Evolutionary conservation across 768 basidiomycete species (phyloP), one percentile per base, ranked within the genome.

Genomic region (Chalciporus pseudorubinellus): DNA sequence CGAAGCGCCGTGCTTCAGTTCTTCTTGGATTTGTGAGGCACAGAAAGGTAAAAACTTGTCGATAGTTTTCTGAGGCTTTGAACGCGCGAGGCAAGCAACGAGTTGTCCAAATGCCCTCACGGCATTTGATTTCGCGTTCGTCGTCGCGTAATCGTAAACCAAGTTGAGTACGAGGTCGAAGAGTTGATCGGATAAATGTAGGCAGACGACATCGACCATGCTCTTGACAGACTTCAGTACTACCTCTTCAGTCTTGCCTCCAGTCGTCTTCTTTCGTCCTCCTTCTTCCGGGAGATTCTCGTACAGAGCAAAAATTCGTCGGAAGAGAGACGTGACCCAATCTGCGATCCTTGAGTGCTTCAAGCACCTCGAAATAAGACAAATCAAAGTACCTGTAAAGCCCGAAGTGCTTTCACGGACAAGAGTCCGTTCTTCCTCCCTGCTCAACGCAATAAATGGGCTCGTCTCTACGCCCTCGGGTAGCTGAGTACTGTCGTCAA

Each of bases 271-370:
- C 70, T 79, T 82, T 72, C 83, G 84, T 5, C 95, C 95, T 11
- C 91, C 93, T 70, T 95, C 95, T 66, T 98, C 95, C 0, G 95
- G 95, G 5, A 98, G 74, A 64, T 95, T 95, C 72, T 94, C 91
- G 63, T 88, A 95, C 18, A 98, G 71, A 1, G 89, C 81, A 46
- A 92, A 75, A 46, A 92, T 82, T 10, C 90, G 81, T 14, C 88
- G 77, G 61, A 92, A 85, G 26, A 92, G 79, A 19, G 85, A 82
- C 0, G 78, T 79, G 12, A 92, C 84, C 90, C 91, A 92, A 62
- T 89, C 91, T 90, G 52, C 12, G 52, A 41, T 29, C 9, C 29
- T 28, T 61, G 26, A 57, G 34, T 43, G 10, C 6, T 42, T 36
- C 45, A 26, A 12, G 12, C 10, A 14, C 19, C 20, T 38, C 12